These are phyloP conservation scores for Themeda triandra DNA, from an alignment of 176 grass and related monocot genomes.

Conservation along the genomic window DNA sequence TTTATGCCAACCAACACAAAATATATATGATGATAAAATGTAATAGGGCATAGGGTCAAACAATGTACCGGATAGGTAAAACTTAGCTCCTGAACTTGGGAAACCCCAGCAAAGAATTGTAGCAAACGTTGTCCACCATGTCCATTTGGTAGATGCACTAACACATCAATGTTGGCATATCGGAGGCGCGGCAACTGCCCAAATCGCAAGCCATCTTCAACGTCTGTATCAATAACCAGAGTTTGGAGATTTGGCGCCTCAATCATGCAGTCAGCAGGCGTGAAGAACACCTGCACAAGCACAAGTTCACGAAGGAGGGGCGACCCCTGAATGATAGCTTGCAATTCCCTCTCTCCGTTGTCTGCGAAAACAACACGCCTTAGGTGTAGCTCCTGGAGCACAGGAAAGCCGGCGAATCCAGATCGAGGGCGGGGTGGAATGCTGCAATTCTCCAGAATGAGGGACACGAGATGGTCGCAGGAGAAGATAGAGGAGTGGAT, in stretches of 20 bases:
- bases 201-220: background rate
- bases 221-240: rapidly evolving
- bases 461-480: background rate
- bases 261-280: background rate
- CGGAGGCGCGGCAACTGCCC: background rate
- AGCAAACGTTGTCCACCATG: background rate
- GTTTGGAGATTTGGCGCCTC: background rate
- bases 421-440: background rate
- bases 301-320: background rate
- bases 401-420: background rate
- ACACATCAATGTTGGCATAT: background rate
- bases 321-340: background rate
- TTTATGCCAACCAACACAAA: background rate
- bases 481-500: slow-evolving; percentile 18
- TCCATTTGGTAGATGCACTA: background rate
- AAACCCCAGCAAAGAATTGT: background rate
- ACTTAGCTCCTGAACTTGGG: background rate
- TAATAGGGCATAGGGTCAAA: background rate
- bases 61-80: background rate
- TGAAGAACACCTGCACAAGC: background rate
- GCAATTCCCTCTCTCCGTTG: background rate
- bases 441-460: background rate
- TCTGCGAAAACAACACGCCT: background rate
- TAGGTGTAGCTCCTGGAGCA: background rate
- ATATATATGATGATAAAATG: background rate